A percentile compares a stretch with the other conserved stretches of the same genome.
phyloP scores from a whole-genome alignment of 768 basidiomycete genomes.

The Pulveroboletus sp. region DNA sequence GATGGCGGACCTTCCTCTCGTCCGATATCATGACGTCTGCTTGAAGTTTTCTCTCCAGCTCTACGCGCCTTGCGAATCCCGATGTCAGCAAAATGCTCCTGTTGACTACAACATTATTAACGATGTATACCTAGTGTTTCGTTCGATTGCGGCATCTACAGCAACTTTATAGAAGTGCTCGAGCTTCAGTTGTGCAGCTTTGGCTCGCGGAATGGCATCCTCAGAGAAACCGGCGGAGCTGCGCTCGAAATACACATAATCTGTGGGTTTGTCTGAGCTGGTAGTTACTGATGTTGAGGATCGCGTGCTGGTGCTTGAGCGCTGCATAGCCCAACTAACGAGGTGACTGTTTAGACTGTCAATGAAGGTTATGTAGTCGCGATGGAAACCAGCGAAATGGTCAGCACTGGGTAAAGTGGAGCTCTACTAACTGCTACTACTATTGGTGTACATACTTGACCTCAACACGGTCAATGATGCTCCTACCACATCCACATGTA shows the following conservation, averaged over 20 bases:
- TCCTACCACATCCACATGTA: no score
- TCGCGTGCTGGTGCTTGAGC: slow-evolving; percentile 29
- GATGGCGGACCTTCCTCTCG: slow-evolving; percentile 80
- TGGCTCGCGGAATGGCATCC: slow-evolving; percentile 76
- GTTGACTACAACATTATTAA: background rate
- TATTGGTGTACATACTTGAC: background rate
- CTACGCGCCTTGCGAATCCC: slow-evolving; percentile 60
- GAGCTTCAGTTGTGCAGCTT: slow-evolving; percentile 89
- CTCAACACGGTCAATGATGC: background rate
- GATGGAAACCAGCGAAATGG: slow-evolving; percentile 13
- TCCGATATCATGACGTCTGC: slow-evolving; percentile 66
- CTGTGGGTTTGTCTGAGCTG: slow-evolving; percentile 41
- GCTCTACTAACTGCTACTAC: background rate
- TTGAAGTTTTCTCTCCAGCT: slow-evolving; percentile 77
- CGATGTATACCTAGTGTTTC: slow-evolving; percentile 72
- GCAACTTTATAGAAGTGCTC: slow-evolving; percentile 97
- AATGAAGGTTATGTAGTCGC: background rate
- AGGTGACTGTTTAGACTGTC: background rate
- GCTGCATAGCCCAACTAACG: slow-evolving; percentile 21
- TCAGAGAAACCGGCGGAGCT: slow-evolving; percentile 72
- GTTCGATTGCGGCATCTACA: slow-evolving; percentile 91
- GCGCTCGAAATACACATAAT: slow-evolving; percentile 92
- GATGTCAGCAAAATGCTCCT: background rate
- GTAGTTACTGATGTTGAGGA: slow-evolving; percentile 19
- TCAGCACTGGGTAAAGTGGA: background rate